phyloP scores from a whole-genome alignment of 768 basidiomycete genomes.

The Lactarius tabidus region DNA sequence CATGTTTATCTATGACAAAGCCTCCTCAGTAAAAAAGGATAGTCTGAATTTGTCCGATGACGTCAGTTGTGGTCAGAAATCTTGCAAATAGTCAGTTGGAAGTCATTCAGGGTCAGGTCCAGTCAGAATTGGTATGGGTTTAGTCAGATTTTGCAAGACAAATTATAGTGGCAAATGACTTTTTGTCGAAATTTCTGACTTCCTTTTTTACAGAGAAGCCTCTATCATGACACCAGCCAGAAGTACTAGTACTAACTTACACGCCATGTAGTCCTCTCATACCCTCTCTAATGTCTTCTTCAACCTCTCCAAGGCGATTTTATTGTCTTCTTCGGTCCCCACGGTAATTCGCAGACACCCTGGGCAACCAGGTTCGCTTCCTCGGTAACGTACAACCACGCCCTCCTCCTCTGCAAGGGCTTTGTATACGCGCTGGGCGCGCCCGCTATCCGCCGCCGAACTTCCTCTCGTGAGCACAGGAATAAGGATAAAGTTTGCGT shows the following conservation, averaged over 20 bases:
- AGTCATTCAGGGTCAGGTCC: too few species aligned
- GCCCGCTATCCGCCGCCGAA: constrained; percentile 50
- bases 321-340: constrained; percentile 80
- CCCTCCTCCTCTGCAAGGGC: constrained; percentile 78
- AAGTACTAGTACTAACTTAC: neutral
- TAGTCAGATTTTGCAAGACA: too few species aligned
- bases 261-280: constrained; percentile 18
- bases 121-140: too few species aligned
- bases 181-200: too few species aligned
- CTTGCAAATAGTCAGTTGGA: too few species aligned
- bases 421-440: constrained; percentile 68
- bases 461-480: constrained; percentile 57
- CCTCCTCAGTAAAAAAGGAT: too few species aligned
- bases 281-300: constrained; percentile 42
- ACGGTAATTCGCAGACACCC: constrained; percentile 89
- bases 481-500: constrained; percentile 89
- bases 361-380: constrained; percentile 77
- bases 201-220: too few species aligned
- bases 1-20: too few species aligned
- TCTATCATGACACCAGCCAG: neutral
- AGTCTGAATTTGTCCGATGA: too few species aligned
- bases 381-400: constrained; percentile 89
- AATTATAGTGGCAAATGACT: too few species aligned
- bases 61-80: too few species aligned
- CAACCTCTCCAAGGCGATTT: constrained; percentile 51